Evolutionary conservation across 345 rosid genomes (phyloP), one percentile per base, ranked within the genome.

Genomic region (Salix exigua): DNA sequence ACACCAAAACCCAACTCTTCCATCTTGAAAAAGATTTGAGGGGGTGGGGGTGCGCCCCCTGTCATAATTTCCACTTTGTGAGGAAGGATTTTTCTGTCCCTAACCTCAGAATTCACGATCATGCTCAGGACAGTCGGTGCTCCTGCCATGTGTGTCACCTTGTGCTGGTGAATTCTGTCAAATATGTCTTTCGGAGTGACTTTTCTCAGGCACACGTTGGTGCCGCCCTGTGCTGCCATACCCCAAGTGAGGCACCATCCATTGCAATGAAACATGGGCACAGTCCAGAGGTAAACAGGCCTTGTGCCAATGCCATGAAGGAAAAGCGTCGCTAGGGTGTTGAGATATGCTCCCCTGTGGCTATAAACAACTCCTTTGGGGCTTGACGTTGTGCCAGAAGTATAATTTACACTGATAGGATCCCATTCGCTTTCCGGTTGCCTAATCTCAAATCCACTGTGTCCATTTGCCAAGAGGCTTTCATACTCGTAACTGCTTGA

Each of bases 181-280:
- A 92, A 92, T 42, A 94, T 87, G 48, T 73, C 83, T 71, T 81
- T 80, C 0, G 97, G 86, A 14, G 87, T 65, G 72, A 91, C 89
- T 42, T 89, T 91, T 72, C 94, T 82, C 0, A 89, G 82, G 82
- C 97, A 92, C 51, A 94, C 76, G 77, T 89, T 94, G 0, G 91
- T 91, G 55, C 97, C 98, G 5, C 98, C 98, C 53, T 84, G 92
- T 1, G 97, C 97, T 0, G 97, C 94, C 48, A 94, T 78, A 12
- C 96, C 98, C 98, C 98, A 94, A 14, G 77, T 42, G 4, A 94
- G 91, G 63, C 95, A 91, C 97, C 99, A 93, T 0, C 97, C 97
- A 8, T 93, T 95, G 77, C 97, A 91, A 60, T 93, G 99, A 82
- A 95, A 95, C 96, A 95, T 91, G 1, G 99, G 99, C 16, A 95